These are phyloP conservation scores for Boletus barrowsii DNA, from an alignment of 768 basidiomycete genomes.

Conservation along the genomic window DNA sequence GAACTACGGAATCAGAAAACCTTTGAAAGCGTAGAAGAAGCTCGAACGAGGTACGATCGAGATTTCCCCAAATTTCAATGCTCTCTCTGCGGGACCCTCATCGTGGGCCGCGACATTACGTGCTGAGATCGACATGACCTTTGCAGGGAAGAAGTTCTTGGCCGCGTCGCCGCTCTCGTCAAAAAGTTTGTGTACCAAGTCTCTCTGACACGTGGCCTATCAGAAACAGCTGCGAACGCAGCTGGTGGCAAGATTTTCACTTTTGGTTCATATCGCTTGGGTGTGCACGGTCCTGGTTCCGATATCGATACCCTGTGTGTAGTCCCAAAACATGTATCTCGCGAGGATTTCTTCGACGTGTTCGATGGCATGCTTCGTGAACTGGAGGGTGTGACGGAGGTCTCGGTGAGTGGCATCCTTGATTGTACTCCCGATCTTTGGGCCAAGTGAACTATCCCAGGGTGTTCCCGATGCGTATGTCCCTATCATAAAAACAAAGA, in stretches of 20 bases:
- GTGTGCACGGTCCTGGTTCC: conserved; percentile 91
- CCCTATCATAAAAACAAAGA: conserved; percentile 89
- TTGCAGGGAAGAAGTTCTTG: conserved; percentile 86
- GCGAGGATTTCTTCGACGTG: conserved; percentile 92
- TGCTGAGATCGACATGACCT: conserved; percentile 23
- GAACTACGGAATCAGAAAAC: conserved; percentile 83
- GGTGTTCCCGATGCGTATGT: conserved; percentile 97
- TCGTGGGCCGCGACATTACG: neutral
- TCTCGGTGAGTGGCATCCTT: conserved; percentile 62
- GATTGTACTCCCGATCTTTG: neutral
- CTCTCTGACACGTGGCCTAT: conserved; percentile 74
- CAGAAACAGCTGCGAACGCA: conserved; percentile 80
- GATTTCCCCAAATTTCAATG: conserved; percentile 6
- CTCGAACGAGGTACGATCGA: conserved; percentile 69
- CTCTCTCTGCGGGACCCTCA: conserved; percentile 1
- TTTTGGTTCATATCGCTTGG: conserved; percentile 96
- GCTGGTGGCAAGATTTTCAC: conserved; percentile 99
- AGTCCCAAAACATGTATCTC: conserved; percentile 92
- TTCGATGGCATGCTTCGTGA: conserved; percentile 88
- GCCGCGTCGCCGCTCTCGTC: conserved; percentile 82
- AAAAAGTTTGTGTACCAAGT: conserved; percentile 90
- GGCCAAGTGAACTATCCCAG: conserved; percentile 39
- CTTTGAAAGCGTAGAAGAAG: conserved; percentile 88
- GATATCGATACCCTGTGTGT: conserved; percentile 99
- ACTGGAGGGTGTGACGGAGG: conserved; percentile 80